Evolutionary conservation across 768 basidiomycete genomes (phyloP).

Genomic region (Rubroboletus satanas): DNA sequence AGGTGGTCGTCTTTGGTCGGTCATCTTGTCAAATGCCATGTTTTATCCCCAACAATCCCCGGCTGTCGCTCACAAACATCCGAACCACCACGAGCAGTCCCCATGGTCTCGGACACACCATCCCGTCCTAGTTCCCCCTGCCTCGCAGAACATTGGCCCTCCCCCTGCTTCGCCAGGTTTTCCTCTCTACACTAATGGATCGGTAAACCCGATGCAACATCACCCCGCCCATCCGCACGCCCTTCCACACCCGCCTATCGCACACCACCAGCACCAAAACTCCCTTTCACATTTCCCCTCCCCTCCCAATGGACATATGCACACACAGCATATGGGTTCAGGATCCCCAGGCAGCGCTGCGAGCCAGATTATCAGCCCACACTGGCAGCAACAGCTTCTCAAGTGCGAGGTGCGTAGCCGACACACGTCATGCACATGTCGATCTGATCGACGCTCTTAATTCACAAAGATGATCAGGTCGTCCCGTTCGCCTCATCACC

Average conservation of each 20-base stretch:
- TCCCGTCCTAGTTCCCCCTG: conserved; percentile 45
- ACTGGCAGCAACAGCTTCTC: conserved; percentile 92
- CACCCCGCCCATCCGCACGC: conserved; percentile 57
- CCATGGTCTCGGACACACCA: conserved; percentile 67
- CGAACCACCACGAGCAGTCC: conserved; percentile 71
- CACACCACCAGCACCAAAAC: conserved; percentile 76
- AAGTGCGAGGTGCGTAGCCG: conserved; percentile 80
- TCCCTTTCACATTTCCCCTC: conserved; percentile 76
- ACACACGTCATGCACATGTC: conserved; percentile 14
- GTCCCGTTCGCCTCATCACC: conserved; percentile 86
- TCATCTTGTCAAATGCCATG: conserved; percentile 50
- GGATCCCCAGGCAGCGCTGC: conserved; percentile 53
- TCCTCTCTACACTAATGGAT: conserved; percentile 70
- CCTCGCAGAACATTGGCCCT: conserved; percentile 46
- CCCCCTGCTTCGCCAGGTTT: conserved; percentile 74
- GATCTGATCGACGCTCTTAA: conserved; percentile 19
- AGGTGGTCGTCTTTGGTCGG: conserved; percentile 3
- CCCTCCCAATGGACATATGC: conserved; percentile 66
- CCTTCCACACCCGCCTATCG: conserved; percentile 45
- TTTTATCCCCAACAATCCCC: conserved; percentile 85
- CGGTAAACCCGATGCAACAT: conserved; percentile 56
- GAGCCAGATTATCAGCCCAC: conserved; percentile 67
- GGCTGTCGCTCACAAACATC: conserved; percentile 71
- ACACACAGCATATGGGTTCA: conserved; percentile 54
- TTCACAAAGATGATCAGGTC: conserved; percentile 70